Conservation (phyloP, 2,329 filamentous ascomycete genomes). For the Colletotrichum sp. region DNA sequence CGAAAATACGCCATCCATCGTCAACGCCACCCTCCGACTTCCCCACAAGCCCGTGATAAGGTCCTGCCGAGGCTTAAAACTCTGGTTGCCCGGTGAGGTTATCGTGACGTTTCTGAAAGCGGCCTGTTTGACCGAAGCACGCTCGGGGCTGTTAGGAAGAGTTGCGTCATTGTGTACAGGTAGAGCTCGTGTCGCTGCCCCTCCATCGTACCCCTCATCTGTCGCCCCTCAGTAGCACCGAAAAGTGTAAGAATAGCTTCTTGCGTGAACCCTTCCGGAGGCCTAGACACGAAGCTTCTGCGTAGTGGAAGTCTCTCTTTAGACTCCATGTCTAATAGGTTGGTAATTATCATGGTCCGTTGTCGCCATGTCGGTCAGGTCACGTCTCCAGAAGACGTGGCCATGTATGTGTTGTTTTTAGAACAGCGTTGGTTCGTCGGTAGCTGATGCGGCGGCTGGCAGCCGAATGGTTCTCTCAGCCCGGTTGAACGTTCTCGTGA, state of each 20-base stretch:
- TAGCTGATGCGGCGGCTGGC: not conserved
- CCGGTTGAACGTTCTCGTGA: not conserved
- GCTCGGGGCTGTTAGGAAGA: not conserved
- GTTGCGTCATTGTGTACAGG: not conserved
- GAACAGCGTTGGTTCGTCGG: not conserved
- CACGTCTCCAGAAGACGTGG: not conserved
- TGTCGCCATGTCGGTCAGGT: not conserved
- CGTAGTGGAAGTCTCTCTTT: not conserved
- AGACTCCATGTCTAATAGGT: not conserved
- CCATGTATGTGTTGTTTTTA: not conserved
- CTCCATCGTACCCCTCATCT: not conserved
- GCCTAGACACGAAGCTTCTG: not conserved
- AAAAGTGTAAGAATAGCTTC: conserved; percentile 1
- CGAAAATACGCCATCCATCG: not conserved
- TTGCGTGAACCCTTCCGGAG: not conserved
- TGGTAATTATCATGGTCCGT: not conserved
- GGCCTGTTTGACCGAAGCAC: not conserved
- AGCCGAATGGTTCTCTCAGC: not conserved
- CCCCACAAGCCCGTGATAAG: not conserved
- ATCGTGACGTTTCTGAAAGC: not conserved
- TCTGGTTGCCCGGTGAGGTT: not conserved
- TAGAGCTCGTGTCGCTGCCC: not conserved
- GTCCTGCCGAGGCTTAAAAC: not conserved
- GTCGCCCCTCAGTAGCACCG: not conserved
- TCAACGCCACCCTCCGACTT: conserved; percentile 7